Evolutionary conservation across 2,329 filamentous ascomycete genomes (phyloP), one percentile per base, ranked within the genome.

Genomic region (Neofusicoccum sp.): DNA sequence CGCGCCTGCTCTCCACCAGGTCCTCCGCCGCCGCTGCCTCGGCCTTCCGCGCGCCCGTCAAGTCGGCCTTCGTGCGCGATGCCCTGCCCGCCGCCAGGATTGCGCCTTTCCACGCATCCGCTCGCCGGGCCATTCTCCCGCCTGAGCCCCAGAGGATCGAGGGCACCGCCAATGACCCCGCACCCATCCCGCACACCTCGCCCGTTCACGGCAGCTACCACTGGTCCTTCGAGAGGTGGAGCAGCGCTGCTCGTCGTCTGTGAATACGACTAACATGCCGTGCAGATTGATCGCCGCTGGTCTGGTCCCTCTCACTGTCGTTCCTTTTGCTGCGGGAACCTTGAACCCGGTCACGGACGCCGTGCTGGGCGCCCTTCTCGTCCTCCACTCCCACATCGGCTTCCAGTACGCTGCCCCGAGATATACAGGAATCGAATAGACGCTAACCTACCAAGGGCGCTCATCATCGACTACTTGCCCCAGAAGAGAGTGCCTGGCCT

Each of bases 311-410:
- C 82, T 99, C 66, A 91, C 89, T 65, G 82, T 98, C 67, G 89
- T 92, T 40, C 95, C 95, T 65, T 99, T 99, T 78, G 93, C 93
- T 63, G 88, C 90, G 63, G 93, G 93, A 71, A 91, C 91, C 40
- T 83, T 98, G 67, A 96, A 96, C 85, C 95, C 95, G 56, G 82
- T 89, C 65, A 84, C 89, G 71, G 95, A 99, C 75, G 92, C 93
- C 64, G 78, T 93, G 67, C 86, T 99, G 65, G 93, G 91, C 80
- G 88, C 86, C 64, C 80, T 89, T 53, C 79, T 97, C 67, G 86
- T 99, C 66, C 82, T 98, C 69, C 95, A 99, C 85, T 95, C 91
- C 62, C 93, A 98, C 81, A 89, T 96, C 73, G 95, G 95, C 71
- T 96, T 99, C 80, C 87, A 96, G 84, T 88, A 82, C 61, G 83